Base-by-base conservation (phyloP, 176 grass and related monocot species). In the Juncus inflexus region DNA sequence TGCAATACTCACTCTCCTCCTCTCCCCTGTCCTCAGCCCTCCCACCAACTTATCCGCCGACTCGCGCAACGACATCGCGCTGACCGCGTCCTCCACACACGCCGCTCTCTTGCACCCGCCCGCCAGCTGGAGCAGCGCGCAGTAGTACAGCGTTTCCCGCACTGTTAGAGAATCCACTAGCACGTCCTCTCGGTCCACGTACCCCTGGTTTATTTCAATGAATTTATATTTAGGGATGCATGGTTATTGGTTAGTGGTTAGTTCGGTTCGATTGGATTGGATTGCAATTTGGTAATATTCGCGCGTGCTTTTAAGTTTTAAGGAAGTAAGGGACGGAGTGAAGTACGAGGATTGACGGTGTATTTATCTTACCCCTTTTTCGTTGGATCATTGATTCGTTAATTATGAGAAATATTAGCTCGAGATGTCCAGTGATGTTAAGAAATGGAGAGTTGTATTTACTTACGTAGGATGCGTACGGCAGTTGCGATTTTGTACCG, bases 401-500 rank as follows among this genome's bases (percentile, higher is more conserved):
- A n/a, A n/a, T n/a, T n/a, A n/a, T n/a, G n/a, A n/a, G n/a, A n/a
- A n/a, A n/a, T n/a, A n/a, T n/a, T n/a, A n/a, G n/a, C n/a, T 61
- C 12, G 12, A 66, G 64, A 2, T 37, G n/a, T 51, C 3, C 1
- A 36, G 3, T 50, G 15, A 9, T 12, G 3, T 35, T 41, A 11
- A 40, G 11, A 45, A 51, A 28, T 12, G 63, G 42, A 51, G 35
- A 66, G 42, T 37, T 49, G 3, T 16, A 66, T 12, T 36, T 36
- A 69, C 86, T 67, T 83, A 96, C 91, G 79, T 91, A 96, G 50
- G 87, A 96, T 66, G 84, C 91, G 63, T 96, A 96, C 28, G 91
- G 87, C 14, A 96, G 56, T 39, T 55, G 66, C 47, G 74, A 74
- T 62, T 91, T 90, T 52, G 67, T 78, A 9, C 84, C 91, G 73